Evolutionary conservation across 176 grass and related monocot species (phyloP).

Genomic region (bread wheat (Triticum aestivum)): DNA sequence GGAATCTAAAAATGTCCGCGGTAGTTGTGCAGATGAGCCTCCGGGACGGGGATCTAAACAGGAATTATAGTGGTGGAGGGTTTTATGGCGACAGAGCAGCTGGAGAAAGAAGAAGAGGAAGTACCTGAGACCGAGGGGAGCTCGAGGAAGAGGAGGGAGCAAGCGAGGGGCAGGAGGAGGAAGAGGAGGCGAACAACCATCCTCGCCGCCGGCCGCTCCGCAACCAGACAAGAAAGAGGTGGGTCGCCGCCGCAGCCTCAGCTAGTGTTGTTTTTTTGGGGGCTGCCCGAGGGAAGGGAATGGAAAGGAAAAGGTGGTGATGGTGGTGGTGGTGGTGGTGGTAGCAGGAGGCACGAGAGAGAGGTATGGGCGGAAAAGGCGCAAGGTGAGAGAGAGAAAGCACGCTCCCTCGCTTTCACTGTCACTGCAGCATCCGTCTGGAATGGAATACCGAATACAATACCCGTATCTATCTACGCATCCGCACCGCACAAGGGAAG

Average conservation of each 20-base stretch:
- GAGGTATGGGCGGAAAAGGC: slow-evolving; percentile 8
- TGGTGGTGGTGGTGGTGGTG: neutral
- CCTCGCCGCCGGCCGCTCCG: neutral
- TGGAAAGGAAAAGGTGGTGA: slow-evolving; percentile 8
- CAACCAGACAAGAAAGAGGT: neutral
- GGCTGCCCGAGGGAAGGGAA: neutral
- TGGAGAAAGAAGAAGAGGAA: neutral
- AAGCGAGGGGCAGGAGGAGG: neutral
- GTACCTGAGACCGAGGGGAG: neutral
- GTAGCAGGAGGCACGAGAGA: neutral
- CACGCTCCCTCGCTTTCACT: neutral
- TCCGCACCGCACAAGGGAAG: no score
- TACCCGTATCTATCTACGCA: neutral
- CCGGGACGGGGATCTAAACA: neutral
- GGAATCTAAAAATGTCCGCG: neutral
- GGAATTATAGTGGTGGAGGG: neutral
- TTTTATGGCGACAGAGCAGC: neutral
- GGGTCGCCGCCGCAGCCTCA: neutral
- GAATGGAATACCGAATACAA: neutral
- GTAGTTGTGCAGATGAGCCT: neutral
- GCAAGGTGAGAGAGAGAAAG: neutral
- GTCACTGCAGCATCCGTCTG: neutral
- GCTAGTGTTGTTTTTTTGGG: neutral
- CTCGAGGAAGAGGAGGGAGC: neutral
- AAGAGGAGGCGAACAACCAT: neutral